These are phyloP conservation scores for Straminergon stramineum DNA, from an alignment of 225 moss, liverwort and hornwort genomes.

Conservation along the genomic window DNA sequence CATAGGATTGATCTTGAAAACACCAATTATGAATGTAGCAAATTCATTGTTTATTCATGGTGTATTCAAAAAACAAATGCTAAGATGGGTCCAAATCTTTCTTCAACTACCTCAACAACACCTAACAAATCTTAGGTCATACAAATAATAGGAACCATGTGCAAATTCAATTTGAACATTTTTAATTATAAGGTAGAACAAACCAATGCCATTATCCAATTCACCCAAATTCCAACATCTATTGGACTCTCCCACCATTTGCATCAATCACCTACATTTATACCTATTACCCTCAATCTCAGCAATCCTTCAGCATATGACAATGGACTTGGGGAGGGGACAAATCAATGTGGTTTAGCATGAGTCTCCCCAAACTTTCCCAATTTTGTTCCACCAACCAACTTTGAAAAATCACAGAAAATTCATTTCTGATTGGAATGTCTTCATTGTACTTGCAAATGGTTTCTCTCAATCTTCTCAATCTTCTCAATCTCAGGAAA, in stretches of 20 bases:
- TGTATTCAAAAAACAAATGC: background rate
- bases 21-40: background rate
- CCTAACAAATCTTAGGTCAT: background rate
- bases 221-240: background rate
- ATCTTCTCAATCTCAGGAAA: no score
- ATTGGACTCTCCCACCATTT: background rate
- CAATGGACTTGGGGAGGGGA: background rate
- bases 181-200: background rate
- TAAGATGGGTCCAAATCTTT: background rate
- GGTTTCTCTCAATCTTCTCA: background rate
- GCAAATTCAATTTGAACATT: background rate
- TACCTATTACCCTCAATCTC: background rate
- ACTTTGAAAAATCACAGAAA: background rate
- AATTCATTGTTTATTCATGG: background rate
- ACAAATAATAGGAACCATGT: background rate
- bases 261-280: no score
- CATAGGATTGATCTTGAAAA: background rate
- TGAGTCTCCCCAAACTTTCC: fast-evolving
- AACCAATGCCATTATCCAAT: background rate
- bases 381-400: background rate
- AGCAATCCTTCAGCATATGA: background rate
- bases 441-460: background rate
- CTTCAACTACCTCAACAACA: background rate
- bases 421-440: background rate
- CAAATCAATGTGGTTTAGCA: fast-evolving